Evolutionary conservation across 345 rosid species (phyloP), one percentile per base, ranked within the genome.

Genomic region (Euclidium syriacum): DNA sequence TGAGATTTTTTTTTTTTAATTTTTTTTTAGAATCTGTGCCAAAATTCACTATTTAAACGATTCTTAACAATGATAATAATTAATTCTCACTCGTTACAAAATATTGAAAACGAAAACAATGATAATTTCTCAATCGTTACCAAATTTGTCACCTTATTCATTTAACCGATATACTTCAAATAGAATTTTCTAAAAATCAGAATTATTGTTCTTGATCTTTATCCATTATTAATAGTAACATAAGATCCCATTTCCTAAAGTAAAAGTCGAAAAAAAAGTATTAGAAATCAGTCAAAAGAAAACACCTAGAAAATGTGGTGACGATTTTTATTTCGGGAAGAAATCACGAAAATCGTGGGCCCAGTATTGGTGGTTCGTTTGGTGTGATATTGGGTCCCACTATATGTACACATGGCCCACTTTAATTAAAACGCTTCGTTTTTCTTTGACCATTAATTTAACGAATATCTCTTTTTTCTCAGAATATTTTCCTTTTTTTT

Each of bases 331-430:
- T 48, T 62, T 35, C 25, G 35, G 47, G 36, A 65, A 65, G 29
- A 55, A 55, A 55, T 55, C 29, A 55, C 29, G 38, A 24, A 65
- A 54, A 29, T n/a, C n/a, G 11, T 36, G 57, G 64, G 25, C 57
- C 57, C 55, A 35, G 12, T 10, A 12, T 34, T 17, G 34, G 49
- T 50, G 66, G 61, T 48, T 52, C 48, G 47, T 51, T 41, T 59
- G 60, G 73, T 68, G 38, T 25, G 73, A 14, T 14, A 60, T 25
- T 26, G 60, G 73, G 73, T 1, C 60, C 73, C 40, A 61, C 39
- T 25, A 27, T 10, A 40, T 4, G 10, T 16, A 58, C 65, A 67
- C 59, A 51, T 68, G 60, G 73, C 5, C 73, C 67, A 34, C 30
- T 42, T 61, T 17, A 25, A n/a, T 17, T 22, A 46, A 29, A 52